Base-by-base conservation (phyloP, 2,329 filamentous ascomycete genomes). In the Xylaria sp. region DNA sequence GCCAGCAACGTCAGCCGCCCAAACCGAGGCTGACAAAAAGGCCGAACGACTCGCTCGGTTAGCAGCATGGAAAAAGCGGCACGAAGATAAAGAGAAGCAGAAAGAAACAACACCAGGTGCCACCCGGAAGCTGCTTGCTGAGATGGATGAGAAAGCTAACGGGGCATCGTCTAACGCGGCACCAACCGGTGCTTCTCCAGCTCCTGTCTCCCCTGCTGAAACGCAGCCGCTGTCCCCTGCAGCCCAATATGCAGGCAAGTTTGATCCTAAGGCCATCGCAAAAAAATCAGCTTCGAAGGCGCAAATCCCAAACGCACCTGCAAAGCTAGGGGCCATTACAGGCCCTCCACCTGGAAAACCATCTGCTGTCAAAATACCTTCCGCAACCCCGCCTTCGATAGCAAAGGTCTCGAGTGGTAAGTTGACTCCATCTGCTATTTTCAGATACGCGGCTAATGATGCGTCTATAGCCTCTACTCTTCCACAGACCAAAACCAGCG, bases 1-100 rank as follows among this genome's bases (percentile, higher is more conserved):
- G 72, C 76, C 81, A 44, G 75, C 82, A 68, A 73, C 82, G 57
- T 73, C 81, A 54, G 77, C 80, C 44, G 77, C 77, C 17, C 87
- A 87, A 70, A 82, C 85, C 29, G 90, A 92, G 70, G 85, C 87
- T 63, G 88, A 92, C 51, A 92, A 90, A 73, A 92, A 93, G 75
- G 90, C 89, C 51, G 91, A 94, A 75, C 83, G 91, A 65, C 82
- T 93, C 43, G 91, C 91, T 27, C 93, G 92, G 73, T 79, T 96
- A 27, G 91, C 94, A 74, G 91, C 91, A 59, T 97, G 93, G 93
- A 97, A 97, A 78, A 90, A 92, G 77, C 94, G 93, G 77, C 89
- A 92, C 73, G 90, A 92, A 66, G 87, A 88, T 73, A 89, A 89
- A 68, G 89, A 89, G 69, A 91, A 91, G 73, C 86, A 90, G 73